Base-by-base conservation (phyloP, 2,329 filamentous ascomycete species). In the Ophiostoma himal-ulmi region DNA sequence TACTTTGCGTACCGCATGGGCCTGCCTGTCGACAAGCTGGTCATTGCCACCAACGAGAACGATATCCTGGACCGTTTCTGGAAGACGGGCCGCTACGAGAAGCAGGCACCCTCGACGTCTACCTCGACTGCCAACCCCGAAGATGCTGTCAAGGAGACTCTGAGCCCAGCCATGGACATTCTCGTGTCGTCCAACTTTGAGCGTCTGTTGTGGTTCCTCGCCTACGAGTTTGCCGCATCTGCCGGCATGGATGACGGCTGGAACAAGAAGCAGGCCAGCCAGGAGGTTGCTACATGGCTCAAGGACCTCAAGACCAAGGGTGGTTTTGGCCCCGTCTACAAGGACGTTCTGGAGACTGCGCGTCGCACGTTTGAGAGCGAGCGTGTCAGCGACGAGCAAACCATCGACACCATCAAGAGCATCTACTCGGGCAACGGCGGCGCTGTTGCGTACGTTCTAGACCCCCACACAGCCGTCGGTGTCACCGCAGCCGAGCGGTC, bases 81-180 rank as follows among this genome's bases (percentile, higher is more conserved):
- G 91, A 90, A 91, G 82, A 91, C 90, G 0, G 92, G 94, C 54
- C 85, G 86, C 74, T 98, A 98, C 81, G 92, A 95, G 82, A 98
- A 97, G 85, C 86, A 93, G 76, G 83, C 88, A 13, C 83, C 39
- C 17, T 48, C 65, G 65, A 26, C 41, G 2, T 34, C 65, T 20
- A 41, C n/a, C n/a, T 17, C 85, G 70, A 13, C 37, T 4, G 52
- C 52, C 36, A 48, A 39, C 22, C 52, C 67, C 14, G 69, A 34
- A 13, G 73, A 72, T 22, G 92, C 91, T 52, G 93, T 94, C 73
- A 94, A 93, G 81, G 94, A 96, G 82, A 99, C 95, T 0, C 86
- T 96, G 68, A 93, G 91, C 75, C 95, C 95, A 0, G 95, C 95
- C 65, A 98, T 99, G 95, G 95, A 99, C 79, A 98, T 98, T 74